These are phyloP conservation scores for Umbellularia californica DNA, from an alignment of 164 flowering plant genomes.

Conservation along the genomic window DNA sequence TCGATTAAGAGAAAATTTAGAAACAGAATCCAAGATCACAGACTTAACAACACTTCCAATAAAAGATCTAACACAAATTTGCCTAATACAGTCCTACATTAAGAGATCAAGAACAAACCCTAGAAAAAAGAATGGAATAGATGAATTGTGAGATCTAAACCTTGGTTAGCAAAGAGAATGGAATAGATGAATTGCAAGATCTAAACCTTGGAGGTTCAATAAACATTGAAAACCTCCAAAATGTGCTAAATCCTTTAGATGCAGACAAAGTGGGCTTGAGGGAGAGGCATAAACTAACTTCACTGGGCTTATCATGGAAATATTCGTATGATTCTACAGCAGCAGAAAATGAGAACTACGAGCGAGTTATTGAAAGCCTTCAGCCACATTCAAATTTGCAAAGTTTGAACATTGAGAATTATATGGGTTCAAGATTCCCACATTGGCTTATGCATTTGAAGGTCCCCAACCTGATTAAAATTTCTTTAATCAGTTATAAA, in stretches of 20 bases:
- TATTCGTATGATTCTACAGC: too few species aligned
- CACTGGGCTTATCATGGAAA: neutral
- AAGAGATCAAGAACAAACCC: too few species aligned
- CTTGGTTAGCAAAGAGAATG: conserved; percentile 1
- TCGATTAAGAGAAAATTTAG: too few species aligned
- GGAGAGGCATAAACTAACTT: neutral
- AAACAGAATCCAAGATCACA: too few species aligned
- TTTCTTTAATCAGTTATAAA: conserved; percentile 17
- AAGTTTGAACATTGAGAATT: conserved; percentile 12
- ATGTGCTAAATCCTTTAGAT: neutral
- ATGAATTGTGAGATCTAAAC: too few species aligned
- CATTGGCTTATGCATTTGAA: conserved; percentile 10
- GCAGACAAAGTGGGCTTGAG: conserved; percentile 3
- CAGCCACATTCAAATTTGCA: conserved; percentile 21
- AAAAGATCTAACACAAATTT: too few species aligned
- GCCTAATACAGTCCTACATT: too few species aligned
- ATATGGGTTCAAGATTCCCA: conserved; percentile 20
- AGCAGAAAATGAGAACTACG: neutral
- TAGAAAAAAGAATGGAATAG: too few species aligned
- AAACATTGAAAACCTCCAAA: neutral
- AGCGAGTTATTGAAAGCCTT: conserved; percentile 12
- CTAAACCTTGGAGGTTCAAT: conserved; percentile 5
- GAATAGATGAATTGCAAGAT: neutral
- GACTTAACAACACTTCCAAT: too few species aligned
- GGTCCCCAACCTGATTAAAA: conserved; percentile 4